phyloP scores from a whole-genome alignment of 805 yeast genomes.

The Pichia thaimueangensis region DNA sequence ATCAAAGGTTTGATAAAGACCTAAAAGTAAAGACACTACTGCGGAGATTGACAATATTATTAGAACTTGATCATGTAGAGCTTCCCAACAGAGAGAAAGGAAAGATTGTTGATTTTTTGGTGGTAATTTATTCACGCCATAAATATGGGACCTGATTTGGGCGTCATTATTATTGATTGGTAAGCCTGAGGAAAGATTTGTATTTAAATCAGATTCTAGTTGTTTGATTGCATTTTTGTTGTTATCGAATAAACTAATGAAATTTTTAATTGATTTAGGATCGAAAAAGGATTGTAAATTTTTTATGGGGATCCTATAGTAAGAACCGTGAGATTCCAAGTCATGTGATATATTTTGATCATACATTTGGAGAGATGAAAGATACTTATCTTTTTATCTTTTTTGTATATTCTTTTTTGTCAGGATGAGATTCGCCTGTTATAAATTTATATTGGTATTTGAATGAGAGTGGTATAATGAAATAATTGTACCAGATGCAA shows the following conservation, averaged over 20 bases:
- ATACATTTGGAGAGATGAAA: neutral
- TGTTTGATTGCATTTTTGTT: slow-evolving; percentile 39
- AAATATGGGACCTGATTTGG: slow-evolving; percentile 37
- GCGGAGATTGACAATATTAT: slow-evolving; percentile 83
- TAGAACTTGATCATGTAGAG: slow-evolving; percentile 86
- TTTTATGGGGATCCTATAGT: slow-evolving; percentile 23
- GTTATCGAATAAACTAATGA: slow-evolving; percentile 33
- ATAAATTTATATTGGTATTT: no score
- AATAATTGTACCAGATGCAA: no score
- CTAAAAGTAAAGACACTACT: slow-evolving; percentile 78
- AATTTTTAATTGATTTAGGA: slow-evolving; percentile 48
- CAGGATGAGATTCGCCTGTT: no score
- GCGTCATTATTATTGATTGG: slow-evolving; percentile 28
- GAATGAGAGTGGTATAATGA: no score
- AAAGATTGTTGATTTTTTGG: slow-evolving; percentile 65
- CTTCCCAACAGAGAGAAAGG: slow-evolving; percentile 64
- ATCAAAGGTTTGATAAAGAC: slow-evolving; percentile 88
- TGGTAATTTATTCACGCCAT: slow-evolving; percentile 71
- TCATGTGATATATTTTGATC: neutral
- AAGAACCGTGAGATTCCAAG: slow-evolving; percentile 11
- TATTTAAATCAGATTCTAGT: slow-evolving; percentile 28
- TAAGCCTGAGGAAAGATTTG: slow-evolving; percentile 39
- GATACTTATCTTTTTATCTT: no score
- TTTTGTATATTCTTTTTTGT: no score
- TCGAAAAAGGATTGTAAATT: slow-evolving; percentile 49